Conservation (phyloP, 1,284 basidiomycete genomes). For the Papiliotrema fonsecae region DNA sequence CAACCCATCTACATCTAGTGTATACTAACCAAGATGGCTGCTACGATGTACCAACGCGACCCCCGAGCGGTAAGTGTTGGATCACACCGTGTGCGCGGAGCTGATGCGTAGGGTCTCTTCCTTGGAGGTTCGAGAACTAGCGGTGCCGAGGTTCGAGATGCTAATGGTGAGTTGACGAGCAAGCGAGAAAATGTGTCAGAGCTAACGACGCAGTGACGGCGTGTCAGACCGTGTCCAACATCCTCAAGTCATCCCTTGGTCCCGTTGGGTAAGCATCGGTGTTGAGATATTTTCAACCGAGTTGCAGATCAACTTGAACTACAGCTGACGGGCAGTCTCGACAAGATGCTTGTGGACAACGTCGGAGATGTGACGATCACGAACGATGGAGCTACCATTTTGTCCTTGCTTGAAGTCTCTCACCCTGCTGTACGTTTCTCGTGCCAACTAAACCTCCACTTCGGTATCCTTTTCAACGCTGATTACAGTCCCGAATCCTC, state of each 20-base stretch:
- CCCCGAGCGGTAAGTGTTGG: slow-evolving; percentile 42
- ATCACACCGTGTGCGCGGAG: neutral
- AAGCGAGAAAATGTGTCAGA: neutral
- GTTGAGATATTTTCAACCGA: neutral
- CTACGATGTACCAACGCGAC: slow-evolving; percentile 49
- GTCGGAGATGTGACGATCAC: slow-evolving; percentile 99
- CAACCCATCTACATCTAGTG: too few relatives aligned
- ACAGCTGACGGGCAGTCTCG: too few relatives aligned
- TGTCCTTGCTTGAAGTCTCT: slow-evolving; percentile 84
- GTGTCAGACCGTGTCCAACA: slow-evolving; percentile 93
- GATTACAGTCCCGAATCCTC: slow-evolving; percentile 67
- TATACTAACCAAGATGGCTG: slow-evolving; percentile 32
- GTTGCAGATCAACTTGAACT: too few relatives aligned
- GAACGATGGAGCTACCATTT: slow-evolving; percentile 98
- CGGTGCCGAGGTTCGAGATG: slow-evolving; percentile 92
- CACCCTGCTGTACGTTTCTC: slow-evolving; percentile 70
- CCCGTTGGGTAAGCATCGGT: slow-evolving; percentile 61
- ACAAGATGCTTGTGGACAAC: slow-evolving; percentile 98
- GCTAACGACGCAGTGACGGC: slow-evolving; percentile 66
- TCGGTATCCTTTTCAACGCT: slow-evolving; percentile 3
- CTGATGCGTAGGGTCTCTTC: slow-evolving; percentile 63
- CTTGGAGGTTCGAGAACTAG: slow-evolving; percentile 89
- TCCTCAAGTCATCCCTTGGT: slow-evolving; percentile 93
- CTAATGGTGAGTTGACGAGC: slow-evolving; percentile 65
- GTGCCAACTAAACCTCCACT: neutral